These are phyloP conservation scores for Trypanosoma cruzi DNA, from an alignment of 208 protist species.

Conservation along the genomic window DNA sequence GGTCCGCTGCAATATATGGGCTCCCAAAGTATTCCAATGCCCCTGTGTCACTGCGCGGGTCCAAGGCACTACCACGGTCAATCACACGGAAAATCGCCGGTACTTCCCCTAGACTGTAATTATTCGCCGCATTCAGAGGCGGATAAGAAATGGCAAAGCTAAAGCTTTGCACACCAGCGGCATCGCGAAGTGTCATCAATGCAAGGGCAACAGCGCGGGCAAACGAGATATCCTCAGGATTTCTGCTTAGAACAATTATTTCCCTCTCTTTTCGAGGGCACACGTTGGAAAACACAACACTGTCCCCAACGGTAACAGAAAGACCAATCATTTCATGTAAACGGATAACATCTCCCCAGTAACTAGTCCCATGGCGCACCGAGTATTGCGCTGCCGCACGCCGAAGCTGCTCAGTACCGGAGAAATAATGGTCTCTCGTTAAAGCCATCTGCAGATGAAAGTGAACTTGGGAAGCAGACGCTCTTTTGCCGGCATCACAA, in stretches of 20 bases:
- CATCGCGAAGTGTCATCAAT: slow-evolving; percentile 27
- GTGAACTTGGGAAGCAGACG: slow-evolving; percentile 41
- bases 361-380: slow-evolving; percentile 1
- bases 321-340: slow-evolving; percentile 34
- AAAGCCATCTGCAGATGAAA: slow-evolving; percentile 41
- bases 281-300: slow-evolving; percentile 26
- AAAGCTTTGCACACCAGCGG: slow-evolving; percentile 18
- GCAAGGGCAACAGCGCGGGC: slow-evolving; percentile 32
- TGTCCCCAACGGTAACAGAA: slow-evolving; percentile 19
- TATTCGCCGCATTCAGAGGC: slow-evolving; percentile 7
- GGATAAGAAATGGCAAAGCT: slow-evolving; percentile 34
- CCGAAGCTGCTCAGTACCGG: too few relatives aligned
- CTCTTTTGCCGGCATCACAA: slow-evolving; percentile 34
- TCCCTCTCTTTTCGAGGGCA: slow-evolving; percentile 42
- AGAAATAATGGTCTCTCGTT: neutral
- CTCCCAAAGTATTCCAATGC: slow-evolving; percentile 43
- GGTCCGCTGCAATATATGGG: slow-evolving; percentile 36
- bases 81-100: slow-evolving; percentile 37
- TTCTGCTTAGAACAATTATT: slow-evolving; percentile 28
- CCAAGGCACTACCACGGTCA: slow-evolving; percentile 38
- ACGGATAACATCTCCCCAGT: slow-evolving; percentile 31
- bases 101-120: neutral
- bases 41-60: slow-evolving; percentile 38
- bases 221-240: slow-evolving; percentile 23
- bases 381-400: slow-evolving; percentile 11